Percentiles rank a stretch among this genome's conserved stretches.
Conservation (phyloP, 768 basidiomycete genomes). For the Kwoniella sp. region DNA sequence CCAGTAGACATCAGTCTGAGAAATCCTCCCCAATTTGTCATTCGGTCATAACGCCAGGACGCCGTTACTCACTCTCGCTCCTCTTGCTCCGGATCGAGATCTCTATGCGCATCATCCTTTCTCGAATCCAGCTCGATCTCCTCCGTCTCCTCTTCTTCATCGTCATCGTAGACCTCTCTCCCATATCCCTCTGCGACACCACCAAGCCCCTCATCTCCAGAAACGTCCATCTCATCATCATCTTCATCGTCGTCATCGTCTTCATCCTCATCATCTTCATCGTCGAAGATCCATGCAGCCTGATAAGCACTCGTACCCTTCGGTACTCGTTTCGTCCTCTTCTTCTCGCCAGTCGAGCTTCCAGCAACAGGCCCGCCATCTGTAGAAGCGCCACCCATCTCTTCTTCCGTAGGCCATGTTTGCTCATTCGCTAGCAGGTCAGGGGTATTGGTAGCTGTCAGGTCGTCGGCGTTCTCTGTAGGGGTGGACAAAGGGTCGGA, state of each 20-base stretch:
- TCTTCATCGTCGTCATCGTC: constrained; percentile 60
- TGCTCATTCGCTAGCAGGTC: constrained; percentile 93
- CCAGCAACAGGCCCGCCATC: constrained; percentile 59
- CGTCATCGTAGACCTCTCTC: constrained; percentile 30
- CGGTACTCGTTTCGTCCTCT: constrained; percentile 75
- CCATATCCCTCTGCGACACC: constrained; percentile 39
- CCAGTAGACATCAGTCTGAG: constrained; percentile 54
- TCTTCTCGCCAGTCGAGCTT: constrained; percentile 66
- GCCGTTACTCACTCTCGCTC: constrained; percentile 77
- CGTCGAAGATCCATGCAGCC: constrained; percentile 92
- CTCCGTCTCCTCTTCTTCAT: constrained; percentile 58
- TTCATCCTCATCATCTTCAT: constrained; percentile 66
- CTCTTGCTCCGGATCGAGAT: constrained; percentile 70
- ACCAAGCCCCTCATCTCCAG: constrained; percentile 48
- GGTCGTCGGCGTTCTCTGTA: constrained; percentile 70
- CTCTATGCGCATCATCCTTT: constrained; percentile 62
- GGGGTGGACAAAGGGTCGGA: constrained; percentile 65
- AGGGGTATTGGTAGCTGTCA: constrained; percentile 81
- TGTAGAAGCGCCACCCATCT: constrained; percentile 64
- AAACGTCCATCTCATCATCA: constrained; percentile 55
- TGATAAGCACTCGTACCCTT: constrained; percentile 97
- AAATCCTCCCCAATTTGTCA: too few species aligned
- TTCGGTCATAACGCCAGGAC: too few species aligned
- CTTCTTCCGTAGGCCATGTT: constrained; percentile 98
- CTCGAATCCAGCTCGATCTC: constrained; percentile 62